Percentiles rank a stretch among this genome's conserved stretches.
Evolutionary conservation across 108 stramenopile genomes (phyloP).

Genomic region (Phaeodactylum tricornutum): DNA sequence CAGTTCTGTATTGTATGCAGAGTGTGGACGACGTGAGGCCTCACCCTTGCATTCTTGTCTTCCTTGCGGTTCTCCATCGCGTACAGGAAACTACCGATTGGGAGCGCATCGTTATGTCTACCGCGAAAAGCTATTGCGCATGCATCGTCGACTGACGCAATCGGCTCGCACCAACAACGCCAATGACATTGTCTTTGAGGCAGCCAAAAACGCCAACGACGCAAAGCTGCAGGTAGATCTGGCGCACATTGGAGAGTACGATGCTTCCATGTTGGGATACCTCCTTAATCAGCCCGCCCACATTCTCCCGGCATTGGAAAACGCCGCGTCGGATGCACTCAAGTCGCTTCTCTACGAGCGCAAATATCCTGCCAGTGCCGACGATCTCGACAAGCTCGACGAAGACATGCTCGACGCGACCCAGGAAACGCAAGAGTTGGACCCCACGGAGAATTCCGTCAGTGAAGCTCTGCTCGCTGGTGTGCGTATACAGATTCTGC

Average conservation of each 20-base stretch:
- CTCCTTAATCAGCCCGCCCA: conserved; percentile 48
- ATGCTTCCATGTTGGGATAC: conserved; percentile 63
- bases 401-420: conserved; percentile 10
- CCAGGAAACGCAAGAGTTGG: neutral
- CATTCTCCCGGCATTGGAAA: conserved; percentile 62
- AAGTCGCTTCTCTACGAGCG: conserved; percentile 46
- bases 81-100: conserved; percentile 75
- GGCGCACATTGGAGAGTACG: conserved; percentile 82
- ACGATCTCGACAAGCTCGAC: conserved; percentile 1
- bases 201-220: conserved; percentile 25
- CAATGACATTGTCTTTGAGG: neutral
- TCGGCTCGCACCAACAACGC: conserved; percentile 6
- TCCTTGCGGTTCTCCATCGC: too few species aligned
- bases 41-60: too few species aligned
- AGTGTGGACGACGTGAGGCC: too few species aligned
- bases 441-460: neutral
- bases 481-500: conserved; percentile 59
- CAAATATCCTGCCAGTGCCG: conserved; percentile 2
- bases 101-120: conserved; percentile 62
- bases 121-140: conserved; percentile 64
- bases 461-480: conserved; percentile 11
- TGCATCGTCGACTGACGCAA: conserved; percentile 58
- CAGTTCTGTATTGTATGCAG: too few species aligned
- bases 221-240: conserved; percentile 58
- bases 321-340: conserved; percentile 65